Percentiles rank a stretch among this genome's conserved stretches.
Conservation (phyloP, 2,329 filamentous ascomycete genomes). For the Onygenales sp. region DNA sequence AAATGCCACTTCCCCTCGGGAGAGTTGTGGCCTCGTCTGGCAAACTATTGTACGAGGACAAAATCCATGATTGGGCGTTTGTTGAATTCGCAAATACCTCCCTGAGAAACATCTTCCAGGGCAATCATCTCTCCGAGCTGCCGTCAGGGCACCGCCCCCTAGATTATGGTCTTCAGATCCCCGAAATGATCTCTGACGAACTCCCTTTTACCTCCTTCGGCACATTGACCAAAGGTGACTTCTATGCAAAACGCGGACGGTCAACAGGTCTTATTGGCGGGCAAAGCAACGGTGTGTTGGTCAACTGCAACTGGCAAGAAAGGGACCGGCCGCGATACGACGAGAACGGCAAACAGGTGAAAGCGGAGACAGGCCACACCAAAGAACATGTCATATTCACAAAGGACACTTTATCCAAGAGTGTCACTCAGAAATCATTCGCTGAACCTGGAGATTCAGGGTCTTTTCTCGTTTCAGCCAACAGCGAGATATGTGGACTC, state of each 20-base stretch:
- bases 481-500: not conserved
- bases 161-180: too few species aligned
- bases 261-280: slow-evolving; percentile 5
- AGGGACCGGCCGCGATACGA: not conserved
- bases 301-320: slow-evolving; percentile 5
- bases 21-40: slow-evolving; percentile 3
- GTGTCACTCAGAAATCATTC: not conserved
- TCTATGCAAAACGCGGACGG: slow-evolving; percentile 9
- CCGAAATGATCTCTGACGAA: too few species aligned
- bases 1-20: slow-evolving; percentile 4
- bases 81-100: slow-evolving; percentile 1
- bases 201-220: not conserved
- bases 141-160: not conserved
- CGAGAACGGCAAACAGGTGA: not conserved
- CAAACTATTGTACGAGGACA: not conserved
- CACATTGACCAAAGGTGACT: slow-evolving; percentile 1
- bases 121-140: not conserved
- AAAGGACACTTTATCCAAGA: not conserved
- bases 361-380: not conserved
- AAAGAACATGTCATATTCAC: slow-evolving; percentile 2
- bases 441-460: slow-evolving; percentile 1
- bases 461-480: not conserved
- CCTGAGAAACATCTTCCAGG: not conserved
- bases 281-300: slow-evolving; percentile 8
- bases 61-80: slow-evolving; percentile 7